Evolutionary conservation across 225 moss, liverwort and hornwort genomes (phyloP), one percentile per base, ranked within the genome.

Genomic region (Anthoceros angustus): DNA sequence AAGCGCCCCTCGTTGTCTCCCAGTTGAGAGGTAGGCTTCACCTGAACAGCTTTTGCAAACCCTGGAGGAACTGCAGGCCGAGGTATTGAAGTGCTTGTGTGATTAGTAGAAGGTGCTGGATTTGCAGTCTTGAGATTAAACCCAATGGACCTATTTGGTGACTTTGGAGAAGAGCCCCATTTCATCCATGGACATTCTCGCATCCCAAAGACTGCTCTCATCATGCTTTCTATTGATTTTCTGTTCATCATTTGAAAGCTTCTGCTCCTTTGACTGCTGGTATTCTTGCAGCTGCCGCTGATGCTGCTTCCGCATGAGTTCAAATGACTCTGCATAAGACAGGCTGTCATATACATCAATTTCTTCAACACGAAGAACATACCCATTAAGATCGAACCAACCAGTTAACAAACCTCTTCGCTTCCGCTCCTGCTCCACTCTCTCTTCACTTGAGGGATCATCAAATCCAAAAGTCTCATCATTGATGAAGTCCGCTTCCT

Each of bases 381-480:
- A 5, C 23, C 55, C 14, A 4, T 32, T 32, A 32, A 32, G 32
- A 32, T 32, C 32, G 2, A 32, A 32, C 32, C 32, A 32, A 32
- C 55, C 55, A 80, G 87, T 85, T 70, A n/a, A n/a, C n/a, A n/a
- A n/a, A 50, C 55, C 55, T 81, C 89, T 85, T 70, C 98, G 92
- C 75, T 87, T 92, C 64, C 86, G 81, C 81, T 99, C 98, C 77
- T 92, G 86, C 72, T 86, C 83, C 62, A 86, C 72, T 86, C 92
- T 92, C 66, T 87, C 87, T 66, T 87, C 89, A 41, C 50, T 79
- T 39, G 87, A 81, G 70, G 71, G 73, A 76, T 78, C 87, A 74
- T 83, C 80, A 46, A 77, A 76, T 42, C 98, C 98, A 80, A 99
- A 99, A 42, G 98, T 99, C 75, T 99, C 92, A 66, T 92, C 87